A percentile compares a stretch with the other conserved stretches of the same genome.
Conservation (phyloP, 2,329 filamentous ascomycete genomes). For the Cercospora beticola region DNA sequence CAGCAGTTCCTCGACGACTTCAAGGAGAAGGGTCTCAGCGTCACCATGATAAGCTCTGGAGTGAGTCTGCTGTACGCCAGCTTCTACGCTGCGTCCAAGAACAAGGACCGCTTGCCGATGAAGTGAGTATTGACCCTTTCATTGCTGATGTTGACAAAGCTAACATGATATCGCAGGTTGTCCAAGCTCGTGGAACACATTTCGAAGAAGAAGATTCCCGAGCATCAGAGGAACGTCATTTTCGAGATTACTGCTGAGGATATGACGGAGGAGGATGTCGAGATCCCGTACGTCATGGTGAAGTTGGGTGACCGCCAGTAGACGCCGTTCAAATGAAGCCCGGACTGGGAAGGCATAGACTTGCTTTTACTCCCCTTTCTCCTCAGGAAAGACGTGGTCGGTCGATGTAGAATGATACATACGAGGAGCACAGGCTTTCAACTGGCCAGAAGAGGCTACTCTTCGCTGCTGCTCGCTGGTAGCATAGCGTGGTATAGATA, state of each 20-base stretch:
- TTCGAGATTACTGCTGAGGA: slow-evolving; percentile 96
- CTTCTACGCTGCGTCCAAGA: slow-evolving; percentile 81
- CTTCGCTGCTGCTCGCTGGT: not conserved
- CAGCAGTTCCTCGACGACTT: slow-evolving; percentile 82
- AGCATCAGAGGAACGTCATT: slow-evolving; percentile 91
- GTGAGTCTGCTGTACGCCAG: slow-evolving; percentile 91
- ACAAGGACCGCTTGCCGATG: slow-evolving; percentile 77
- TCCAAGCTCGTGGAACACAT: slow-evolving; percentile 84
- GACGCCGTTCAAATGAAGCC: not conserved
- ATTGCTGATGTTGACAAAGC: not conserved
- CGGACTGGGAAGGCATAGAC: not conserved
- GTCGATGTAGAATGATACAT: not conserved
- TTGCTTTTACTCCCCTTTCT: not conserved
- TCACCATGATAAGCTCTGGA: slow-evolving; percentile 95
- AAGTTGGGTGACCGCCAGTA: slow-evolving; percentile 57
- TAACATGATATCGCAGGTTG: slow-evolving; percentile 57
- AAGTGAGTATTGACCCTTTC: slow-evolving; percentile 51
- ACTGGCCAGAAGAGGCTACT: not conserved
- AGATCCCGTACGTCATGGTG: slow-evolving; percentile 95
- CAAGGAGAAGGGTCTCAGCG: slow-evolving; percentile 72
- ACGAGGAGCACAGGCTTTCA: not conserved
- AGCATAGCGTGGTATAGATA: not conserved
- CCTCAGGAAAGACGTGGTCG: not conserved
- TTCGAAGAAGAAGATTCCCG: slow-evolving; percentile 86
- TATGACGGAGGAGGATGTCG: slow-evolving; percentile 84